Base-by-base conservation (phyloP, 106 monocot species). In the Dendrobium officinale region DNA sequence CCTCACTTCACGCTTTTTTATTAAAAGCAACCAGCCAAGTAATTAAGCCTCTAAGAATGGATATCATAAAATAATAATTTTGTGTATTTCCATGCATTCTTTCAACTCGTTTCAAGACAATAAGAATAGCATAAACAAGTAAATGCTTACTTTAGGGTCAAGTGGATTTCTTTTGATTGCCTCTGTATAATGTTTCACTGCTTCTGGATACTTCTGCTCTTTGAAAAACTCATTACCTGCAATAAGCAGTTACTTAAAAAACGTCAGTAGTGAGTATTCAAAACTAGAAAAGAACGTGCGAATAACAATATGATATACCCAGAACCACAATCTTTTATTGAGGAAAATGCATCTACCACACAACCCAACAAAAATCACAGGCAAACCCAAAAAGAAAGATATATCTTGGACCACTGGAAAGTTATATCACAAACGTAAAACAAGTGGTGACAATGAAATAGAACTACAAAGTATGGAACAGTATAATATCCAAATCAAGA, bases 211-310 rank as follows among this genome's bases (percentile, higher is more conserved):
- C 64, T 88, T 84, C 55, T 90, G 89, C 67, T 98, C 82, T 86
- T 98, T 98, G 83, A 98, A 98, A 55, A 82, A 87, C 54, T 95
- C 91, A 85, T 98, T 98, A 45, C 98, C 98, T 98, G 80, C 72
- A 82, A 51, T 49, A 49, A 75, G 20, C 16, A 72, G 72, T 72
- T 72, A 33, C 10, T 66, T 72, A 0, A 72, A 72, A 16, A 29
- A 40, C 7, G 72, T 4, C 16, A 40, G 6, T 40, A 40, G 40
- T 27, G 27, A 72, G 3, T 40, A 33, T 37, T 70, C 68, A 29
- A 15, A 72, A 40, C 26, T 4, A 29, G 16, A 72, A 72, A 5
- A 16, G 17, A 66, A 66, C 2, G 24, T 9, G 5, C 4, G 10
- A 66, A n/a, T 20, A 24, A 6, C 22, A 22, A 66, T 66, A 66